Percentiles rank a stretch among this genome's conserved stretches.
Conservation (phyloP, 306 rosid species). For the Biancaea sappan region DNA sequence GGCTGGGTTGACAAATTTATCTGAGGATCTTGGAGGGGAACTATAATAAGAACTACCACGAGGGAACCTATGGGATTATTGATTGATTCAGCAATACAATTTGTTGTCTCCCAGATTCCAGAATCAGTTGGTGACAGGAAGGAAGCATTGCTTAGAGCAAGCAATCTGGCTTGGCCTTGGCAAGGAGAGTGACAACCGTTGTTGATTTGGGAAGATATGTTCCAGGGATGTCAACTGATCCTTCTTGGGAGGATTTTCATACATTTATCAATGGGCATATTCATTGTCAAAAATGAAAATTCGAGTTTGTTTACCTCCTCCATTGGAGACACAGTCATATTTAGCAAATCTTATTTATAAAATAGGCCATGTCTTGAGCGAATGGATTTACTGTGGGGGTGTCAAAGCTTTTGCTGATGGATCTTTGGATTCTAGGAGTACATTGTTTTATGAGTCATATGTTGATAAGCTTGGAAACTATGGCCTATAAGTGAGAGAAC, state of each 20-base stretch:
- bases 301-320: constrained; percentile 81
- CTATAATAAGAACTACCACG: constrained; percentile 59
- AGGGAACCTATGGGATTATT: constrained; percentile 88
- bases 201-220: constrained; percentile 86
- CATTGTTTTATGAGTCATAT: constrained; percentile 86
- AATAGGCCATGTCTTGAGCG: constrained; percentile 59
- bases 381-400: constrained; percentile 88
- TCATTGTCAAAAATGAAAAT: constrained; percentile 73
- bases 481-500: constrained; percentile 64
- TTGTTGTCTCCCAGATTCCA: constrained; percentile 59
- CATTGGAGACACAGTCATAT: constrained; percentile 75
- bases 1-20: constrained; percentile 61
- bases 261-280: constrained; percentile 88
- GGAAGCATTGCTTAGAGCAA: constrained; percentile 78
- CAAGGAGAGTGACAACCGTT: constrained; percentile 82
- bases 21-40: constrained; percentile 79
- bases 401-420: constrained; percentile 93
- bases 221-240: constrained; percentile 60
- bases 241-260: constrained; percentile 93
- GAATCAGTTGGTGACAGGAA: constrained; percentile 67
- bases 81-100: constrained; percentile 67
- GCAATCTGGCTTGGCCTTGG: constrained; percentile 62
- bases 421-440: constrained; percentile 78
- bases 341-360: constrained; percentile 57
- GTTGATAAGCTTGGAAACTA: constrained; percentile 63